Percentiles rank a stretch among this genome's conserved stretches.
phyloP scores from a whole-genome alignment of 352 stramenopile genomes.

The Phytophthora citricola region DNA sequence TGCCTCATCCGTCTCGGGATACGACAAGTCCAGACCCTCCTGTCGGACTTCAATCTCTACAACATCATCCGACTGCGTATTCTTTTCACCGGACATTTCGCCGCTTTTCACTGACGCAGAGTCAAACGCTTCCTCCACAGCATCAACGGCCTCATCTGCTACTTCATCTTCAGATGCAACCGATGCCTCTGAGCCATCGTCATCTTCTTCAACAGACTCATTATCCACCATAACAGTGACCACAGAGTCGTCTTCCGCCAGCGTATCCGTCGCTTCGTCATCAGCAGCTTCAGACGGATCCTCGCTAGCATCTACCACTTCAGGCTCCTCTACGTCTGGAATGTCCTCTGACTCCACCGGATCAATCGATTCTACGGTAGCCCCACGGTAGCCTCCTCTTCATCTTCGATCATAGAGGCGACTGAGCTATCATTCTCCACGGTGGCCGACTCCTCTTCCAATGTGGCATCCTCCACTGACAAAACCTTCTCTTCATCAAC shows the following conservation, averaged over 20 bases:
- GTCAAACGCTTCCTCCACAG: background rate
- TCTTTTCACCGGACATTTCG: constrained; percentile 1
- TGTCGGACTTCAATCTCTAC: constrained; percentile 33
- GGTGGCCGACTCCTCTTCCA: too few species aligned
- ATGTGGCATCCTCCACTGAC: too few species aligned
- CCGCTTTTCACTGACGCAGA: constrained; percentile 3
- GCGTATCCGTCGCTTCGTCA: background rate
- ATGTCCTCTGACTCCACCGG: constrained; percentile 4
- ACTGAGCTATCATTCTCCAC: background rate
- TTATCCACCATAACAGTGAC: background rate
- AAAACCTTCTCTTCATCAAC: too few species aligned
- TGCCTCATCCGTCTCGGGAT: constrained; percentile 7
- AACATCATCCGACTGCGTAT: constrained; percentile 7
- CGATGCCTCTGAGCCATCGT: constrained; percentile 1
- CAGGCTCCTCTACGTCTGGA: background rate
- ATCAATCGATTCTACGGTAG: background rate
- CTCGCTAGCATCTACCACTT: background rate
- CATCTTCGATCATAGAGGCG: background rate
- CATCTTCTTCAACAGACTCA: constrained; percentile 5
- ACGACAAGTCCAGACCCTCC: constrained; percentile 27
- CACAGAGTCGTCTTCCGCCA: constrained; percentile 1
- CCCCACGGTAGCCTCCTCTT: constrained; percentile 3
- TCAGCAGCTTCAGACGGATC: constrained; percentile 4
- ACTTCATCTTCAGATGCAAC: constrained; percentile 9
- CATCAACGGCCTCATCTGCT: constrained; percentile 2